These are phyloP conservation scores for Pichia pseudocactophila DNA, from an alignment of 805 yeast genomes.

Conservation along the genomic window DNA sequence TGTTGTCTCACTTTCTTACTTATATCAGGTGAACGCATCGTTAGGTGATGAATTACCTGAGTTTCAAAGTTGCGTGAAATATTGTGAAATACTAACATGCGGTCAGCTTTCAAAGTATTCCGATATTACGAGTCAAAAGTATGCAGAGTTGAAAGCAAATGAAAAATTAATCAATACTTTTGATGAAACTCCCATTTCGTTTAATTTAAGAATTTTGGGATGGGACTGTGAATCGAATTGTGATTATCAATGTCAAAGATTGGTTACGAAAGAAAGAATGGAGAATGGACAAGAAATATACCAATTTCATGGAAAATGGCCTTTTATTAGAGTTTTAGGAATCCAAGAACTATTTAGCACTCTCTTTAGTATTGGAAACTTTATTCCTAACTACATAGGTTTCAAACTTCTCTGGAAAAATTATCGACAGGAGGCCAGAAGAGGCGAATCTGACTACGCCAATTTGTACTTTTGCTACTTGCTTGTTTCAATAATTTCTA, in stretches of 20 bases:
- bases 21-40: slow-evolving; percentile 30
- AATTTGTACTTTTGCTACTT: slow-evolving; percentile 31
- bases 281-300: slow-evolving; percentile 41
- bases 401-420: slow-evolving; percentile 27
- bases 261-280: slow-evolving; percentile 51
- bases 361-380: slow-evolving; percentile 65
- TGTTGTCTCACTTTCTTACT: background rate
- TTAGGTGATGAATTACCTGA: slow-evolving; percentile 55
- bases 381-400: slow-evolving; percentile 53
- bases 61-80: slow-evolving; percentile 44
- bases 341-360: slow-evolving; percentile 80
- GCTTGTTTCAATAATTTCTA: slow-evolving; percentile 53
- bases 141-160: slow-evolving; percentile 20
- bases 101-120: slow-evolving; percentile 17
- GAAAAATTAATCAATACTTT: slow-evolving; percentile 32
- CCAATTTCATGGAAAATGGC: slow-evolving; percentile 99
- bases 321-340: slow-evolving; percentile 69
- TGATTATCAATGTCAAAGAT: slow-evolving; percentile 87
- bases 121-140: slow-evolving; percentile 18
- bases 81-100: slow-evolving; percentile 36
- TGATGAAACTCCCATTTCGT: slow-evolving; percentile 32
- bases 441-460: slow-evolving; percentile 19
- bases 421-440: slow-evolving; percentile 13
- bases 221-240: slow-evolving; percentile 81
- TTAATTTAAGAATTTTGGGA: slow-evolving; percentile 36